Percentiles rank a stretch among this genome's conserved stretches.
phyloP scores from a whole-genome alignment of 140 eudicot species.

The Anethum foeniculum region DNA sequence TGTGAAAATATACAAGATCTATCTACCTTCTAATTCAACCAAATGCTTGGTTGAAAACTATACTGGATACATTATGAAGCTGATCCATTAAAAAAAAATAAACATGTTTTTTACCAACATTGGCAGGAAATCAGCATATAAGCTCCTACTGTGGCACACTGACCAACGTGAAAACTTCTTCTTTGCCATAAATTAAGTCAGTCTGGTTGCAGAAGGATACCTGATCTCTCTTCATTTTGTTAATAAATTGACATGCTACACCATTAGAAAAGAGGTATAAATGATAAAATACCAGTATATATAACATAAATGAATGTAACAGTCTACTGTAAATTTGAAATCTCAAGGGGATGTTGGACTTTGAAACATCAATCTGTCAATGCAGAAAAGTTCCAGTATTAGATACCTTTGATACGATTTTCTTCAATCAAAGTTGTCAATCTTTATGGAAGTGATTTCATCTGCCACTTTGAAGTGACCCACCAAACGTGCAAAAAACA shows the following conservation, averaged over 20 bases:
- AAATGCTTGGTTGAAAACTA: background rate
- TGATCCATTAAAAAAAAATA: background rate
- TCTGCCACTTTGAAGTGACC: conserved; percentile 82
- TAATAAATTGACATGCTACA: background rate
- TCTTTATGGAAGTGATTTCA: conserved; percentile 56
- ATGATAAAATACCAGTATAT: background rate
- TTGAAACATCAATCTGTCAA: background rate
- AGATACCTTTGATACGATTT: background rate
- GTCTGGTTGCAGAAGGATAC: background rate
- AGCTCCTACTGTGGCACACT: background rate
- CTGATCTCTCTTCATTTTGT: background rate
- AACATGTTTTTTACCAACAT: background rate
- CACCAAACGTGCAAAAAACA: conserved; percentile 87
- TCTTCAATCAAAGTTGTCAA: conserved; percentile 80
- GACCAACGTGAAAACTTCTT: background rate
- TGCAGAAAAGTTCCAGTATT: background rate
- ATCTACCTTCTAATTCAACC: background rate
- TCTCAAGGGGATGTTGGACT: background rate
- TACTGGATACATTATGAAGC: background rate
- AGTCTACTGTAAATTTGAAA: background rate
- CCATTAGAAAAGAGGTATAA: background rate
- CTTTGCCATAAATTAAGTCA: background rate
- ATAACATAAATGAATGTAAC: background rate
- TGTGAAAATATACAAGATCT: background rate
- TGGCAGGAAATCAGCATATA: background rate